Evolutionary conservation across 345 rosid species (phyloP), one percentile per base, ranked within the genome.

Genomic region (Orychophragmus violaceus): DNA sequence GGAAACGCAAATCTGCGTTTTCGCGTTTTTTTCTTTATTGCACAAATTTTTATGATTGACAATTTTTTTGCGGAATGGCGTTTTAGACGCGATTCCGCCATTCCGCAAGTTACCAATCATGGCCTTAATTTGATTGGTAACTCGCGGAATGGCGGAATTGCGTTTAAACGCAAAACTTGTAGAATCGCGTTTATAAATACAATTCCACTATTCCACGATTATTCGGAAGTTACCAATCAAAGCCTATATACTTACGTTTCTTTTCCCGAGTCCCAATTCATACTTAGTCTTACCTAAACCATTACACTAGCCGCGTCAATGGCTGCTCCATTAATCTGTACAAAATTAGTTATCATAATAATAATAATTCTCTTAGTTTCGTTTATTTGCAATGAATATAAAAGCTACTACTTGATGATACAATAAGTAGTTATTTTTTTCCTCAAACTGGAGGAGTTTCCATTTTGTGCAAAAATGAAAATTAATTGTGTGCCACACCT

Each of bases 231-330:
- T n/a, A n/a, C n/a, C n/a, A n/a, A n/a, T n/a, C n/a, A n/a, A n/a
- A n/a, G n/a, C n/a, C n/a, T n/a, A 29, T 46, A 32, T 8, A 7
- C 18, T 17, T 29, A 45, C 42, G 54, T 29, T 48, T 45, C 54
- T 4, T 61, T n/a, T n/a, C 41, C 1, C 54, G 17, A 24, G 10
- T 59, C 25, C 48, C 48, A 42, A 7, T 42, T 17, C 49, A 44
- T 44, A 44, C 49, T 39, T 14, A 14, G 54, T 11, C 42, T 37
- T 24, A 33, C 68, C 68, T 49, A 49, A 37, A 37, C 70, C 61
- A 65, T 52, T 17, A 37, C 51, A 52, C 21, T 37, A 25, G 21
- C 21, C 60, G 69, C 69, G 69, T 27, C 29, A n/a, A 35, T 6
- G 35, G 11, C 59, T 16, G 1, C 35, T 35, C 59, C 59, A 64